Evolutionary conservation across 148 eudicot species (phyloP).

Genomic region (Chenopodium suecicum): DNA sequence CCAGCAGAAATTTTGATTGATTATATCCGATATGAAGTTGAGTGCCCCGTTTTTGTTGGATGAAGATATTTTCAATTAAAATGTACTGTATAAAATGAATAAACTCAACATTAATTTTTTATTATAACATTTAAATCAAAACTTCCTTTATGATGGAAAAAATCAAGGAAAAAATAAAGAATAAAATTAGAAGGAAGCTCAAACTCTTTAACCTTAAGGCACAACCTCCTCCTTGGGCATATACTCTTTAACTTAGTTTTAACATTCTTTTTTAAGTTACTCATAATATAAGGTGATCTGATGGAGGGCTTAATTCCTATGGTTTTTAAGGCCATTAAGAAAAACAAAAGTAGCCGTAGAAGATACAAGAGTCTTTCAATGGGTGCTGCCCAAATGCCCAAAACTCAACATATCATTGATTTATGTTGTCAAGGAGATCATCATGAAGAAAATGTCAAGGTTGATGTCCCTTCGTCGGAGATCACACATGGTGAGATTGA

Average conservation of each 20-base stretch:
- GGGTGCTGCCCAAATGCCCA: slow-evolving; percentile 7
- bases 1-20: neutral
- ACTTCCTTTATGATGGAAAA: neutral
- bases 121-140: slow-evolving; percentile 13
- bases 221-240: neutral
- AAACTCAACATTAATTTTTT: neutral
- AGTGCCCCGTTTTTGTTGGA: neutral
- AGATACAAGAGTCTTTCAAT: slow-evolving; percentile 37
- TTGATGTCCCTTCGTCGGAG: slow-evolving; percentile 1
- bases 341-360: slow-evolving; percentile 22
- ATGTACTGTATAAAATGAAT: neutral
- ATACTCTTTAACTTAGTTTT: too few relatives aligned
- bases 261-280: too few relatives aligned
- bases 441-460: neutral
- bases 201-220: slow-evolving; percentile 7
- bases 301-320: slow-evolving; percentile 55
- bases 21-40: neutral
- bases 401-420: slow-evolving; percentile 30
- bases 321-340: slow-evolving; percentile 37
- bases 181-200: slow-evolving; percentile 16
- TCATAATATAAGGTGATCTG: too few relatives aligned
- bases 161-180: too few relatives aligned
- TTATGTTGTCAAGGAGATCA: slow-evolving; percentile 19
- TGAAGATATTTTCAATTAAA: neutral
- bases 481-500: slow-evolving; percentile 3